phyloP scores from a whole-genome alignment of 2,329 filamentous ascomycete species.

The Corynespora cassiicola region DNA sequence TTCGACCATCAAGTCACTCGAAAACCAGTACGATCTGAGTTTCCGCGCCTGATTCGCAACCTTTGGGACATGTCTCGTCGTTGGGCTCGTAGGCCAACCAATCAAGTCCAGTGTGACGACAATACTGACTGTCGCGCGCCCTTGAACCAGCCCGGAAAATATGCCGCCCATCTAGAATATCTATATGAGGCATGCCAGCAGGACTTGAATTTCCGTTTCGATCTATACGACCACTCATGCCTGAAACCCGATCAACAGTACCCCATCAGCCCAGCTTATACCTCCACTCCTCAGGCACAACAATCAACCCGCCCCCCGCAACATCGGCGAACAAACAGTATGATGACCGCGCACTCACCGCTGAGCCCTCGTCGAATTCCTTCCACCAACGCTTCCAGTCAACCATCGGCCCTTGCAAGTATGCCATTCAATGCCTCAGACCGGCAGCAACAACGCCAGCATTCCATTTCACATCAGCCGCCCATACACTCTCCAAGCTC shows the following conservation, averaged over 20 bases:
- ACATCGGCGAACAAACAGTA: constrained; percentile 19
- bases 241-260: constrained; percentile 20
- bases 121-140: neutral
- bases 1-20: constrained; percentile 30
- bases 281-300: constrained; percentile 19
- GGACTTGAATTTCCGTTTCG: constrained; percentile 28
- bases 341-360: constrained; percentile 19
- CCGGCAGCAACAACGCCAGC: no score
- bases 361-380: constrained; percentile 18
- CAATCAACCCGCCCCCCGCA: constrained; percentile 1
- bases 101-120: no score
- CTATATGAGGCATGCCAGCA: constrained; percentile 26
- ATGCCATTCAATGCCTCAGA: no score
- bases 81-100: constrained; percentile 18
- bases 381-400: constrained; percentile 11
- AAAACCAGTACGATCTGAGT: constrained; percentile 29
- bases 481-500: no score
- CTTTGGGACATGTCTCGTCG: constrained; percentile 37
- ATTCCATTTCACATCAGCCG: no score
- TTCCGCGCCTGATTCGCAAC: constrained; percentile 26
- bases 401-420: no score
- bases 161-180: constrained; percentile 31
- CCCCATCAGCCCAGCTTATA: constrained; percentile 21
- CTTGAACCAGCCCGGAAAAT: constrained; percentile 29
- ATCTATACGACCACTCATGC: constrained; percentile 42